Conservation (phyloP, 2,329 filamentous ascomycete species). For the Penicillium sp. region DNA sequence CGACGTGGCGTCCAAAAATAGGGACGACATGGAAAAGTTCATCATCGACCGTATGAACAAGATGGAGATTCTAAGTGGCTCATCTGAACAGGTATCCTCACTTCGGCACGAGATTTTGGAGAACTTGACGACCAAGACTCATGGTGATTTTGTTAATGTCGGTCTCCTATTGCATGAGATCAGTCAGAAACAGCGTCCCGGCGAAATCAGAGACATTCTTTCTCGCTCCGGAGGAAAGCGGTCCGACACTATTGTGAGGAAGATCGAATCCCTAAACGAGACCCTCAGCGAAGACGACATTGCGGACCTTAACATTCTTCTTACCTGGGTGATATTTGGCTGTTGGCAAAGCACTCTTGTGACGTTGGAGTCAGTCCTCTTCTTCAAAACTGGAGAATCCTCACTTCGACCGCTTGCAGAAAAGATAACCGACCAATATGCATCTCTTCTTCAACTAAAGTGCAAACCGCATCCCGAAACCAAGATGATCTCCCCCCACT, state of each 20-base stretch:
- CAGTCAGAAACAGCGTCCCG: slow-evolving; percentile 25
- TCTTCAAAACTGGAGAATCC: slow-evolving; percentile 23
- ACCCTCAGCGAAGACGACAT: slow-evolving; percentile 28
- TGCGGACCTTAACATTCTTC: slow-evolving; percentile 26
- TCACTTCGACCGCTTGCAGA: slow-evolving; percentile 28
- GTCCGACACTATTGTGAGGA: slow-evolving; percentile 22
- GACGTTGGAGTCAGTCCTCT: slow-evolving; percentile 24
- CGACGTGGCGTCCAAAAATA: slow-evolving; percentile 18
- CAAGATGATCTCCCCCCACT: neutral
- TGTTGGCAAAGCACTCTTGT: slow-evolving; percentile 4
- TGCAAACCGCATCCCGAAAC: neutral
- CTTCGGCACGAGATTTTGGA: slow-evolving; percentile 18
- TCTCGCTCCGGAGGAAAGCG: slow-evolving; percentile 26
- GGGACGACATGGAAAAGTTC: slow-evolving; percentile 24
- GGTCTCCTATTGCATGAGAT: slow-evolving; percentile 28
- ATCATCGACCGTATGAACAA: slow-evolving; percentile 24
- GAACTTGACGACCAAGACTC: slow-evolving; percentile 15
- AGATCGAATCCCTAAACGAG: slow-evolving; percentile 21
- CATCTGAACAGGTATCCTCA: slow-evolving; percentile 20
- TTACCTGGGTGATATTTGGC: slow-evolving; percentile 23
- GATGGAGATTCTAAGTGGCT: slow-evolving; percentile 27
- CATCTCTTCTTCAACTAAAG: slow-evolving; percentile 21
- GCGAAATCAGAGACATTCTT: slow-evolving; percentile 27
- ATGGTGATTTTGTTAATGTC: slow-evolving; percentile 27
- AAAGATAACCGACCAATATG: slow-evolving; percentile 27